These are phyloP conservation scores for Fusarium bactridioides DNA, from an alignment of 2,329 filamentous ascomycete species.

Conservation along the genomic window DNA sequence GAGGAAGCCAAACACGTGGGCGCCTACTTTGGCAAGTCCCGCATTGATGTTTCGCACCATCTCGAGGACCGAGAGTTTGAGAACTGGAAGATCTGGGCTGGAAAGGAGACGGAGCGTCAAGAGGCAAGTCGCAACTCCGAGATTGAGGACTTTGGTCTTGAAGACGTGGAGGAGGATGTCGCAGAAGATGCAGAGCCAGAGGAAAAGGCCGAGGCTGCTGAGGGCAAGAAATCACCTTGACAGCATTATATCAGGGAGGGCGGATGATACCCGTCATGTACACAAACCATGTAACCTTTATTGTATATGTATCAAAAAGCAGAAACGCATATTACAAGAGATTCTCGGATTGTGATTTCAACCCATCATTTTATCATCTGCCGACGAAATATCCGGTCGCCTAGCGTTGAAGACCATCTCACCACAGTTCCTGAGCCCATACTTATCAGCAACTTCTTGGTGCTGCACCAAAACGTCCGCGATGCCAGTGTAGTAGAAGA, in stretches of 20 bases:
- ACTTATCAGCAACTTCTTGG: constrained; percentile 63
- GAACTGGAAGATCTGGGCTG: constrained; percentile 84
- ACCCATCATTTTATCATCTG: background rate
- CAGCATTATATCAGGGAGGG: background rate
- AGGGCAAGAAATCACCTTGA: constrained; percentile 26
- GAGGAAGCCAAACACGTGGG: constrained; percentile 89
- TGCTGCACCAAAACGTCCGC: constrained; percentile 89
- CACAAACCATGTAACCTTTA: constrained; percentile 37
- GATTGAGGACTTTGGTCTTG: constrained; percentile 53
- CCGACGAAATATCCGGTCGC: constrained; percentile 35
- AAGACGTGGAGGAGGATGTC: constrained; percentile 46
- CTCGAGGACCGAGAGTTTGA: constrained; percentile 84
- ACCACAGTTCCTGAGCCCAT: constrained; percentile 50
- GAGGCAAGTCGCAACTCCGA: constrained; percentile 52
- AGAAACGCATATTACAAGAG: constrained; percentile 27
- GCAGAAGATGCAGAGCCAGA: constrained; percentile 27
- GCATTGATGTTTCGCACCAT: constrained; percentile 78
- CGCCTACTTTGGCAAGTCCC: constrained; percentile 84
- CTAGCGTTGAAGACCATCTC: constrained; percentile 52
- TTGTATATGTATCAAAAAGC: constrained; percentile 35
- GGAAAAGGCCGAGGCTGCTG: constrained; percentile 35
- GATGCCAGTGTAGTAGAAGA: constrained; percentile 70
- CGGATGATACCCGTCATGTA: constrained; percentile 37
- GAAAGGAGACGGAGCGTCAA: constrained; percentile 53
- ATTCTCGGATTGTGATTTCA: background rate